Base-by-base conservation (phyloP, 2,329 filamentous ascomycete species). In the Aspergillus versicolor region DNA sequence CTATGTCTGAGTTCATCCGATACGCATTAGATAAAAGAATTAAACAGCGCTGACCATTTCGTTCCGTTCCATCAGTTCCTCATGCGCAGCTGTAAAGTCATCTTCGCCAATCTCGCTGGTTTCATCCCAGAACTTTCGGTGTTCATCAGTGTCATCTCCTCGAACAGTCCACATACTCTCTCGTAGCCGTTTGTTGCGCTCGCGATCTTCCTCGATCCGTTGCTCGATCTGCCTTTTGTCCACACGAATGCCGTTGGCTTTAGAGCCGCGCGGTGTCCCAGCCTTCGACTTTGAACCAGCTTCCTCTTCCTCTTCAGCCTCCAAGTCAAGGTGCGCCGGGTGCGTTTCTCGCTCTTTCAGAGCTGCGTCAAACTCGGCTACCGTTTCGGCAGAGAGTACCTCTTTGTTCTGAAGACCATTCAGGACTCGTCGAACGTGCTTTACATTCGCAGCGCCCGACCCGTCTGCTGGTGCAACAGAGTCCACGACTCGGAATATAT, bases 141-240 rank as follows among this genome's bases (percentile, higher is more conserved):
- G 88, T 75, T 97, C 93, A 7, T 87, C 84, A 24, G 84, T 81
- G 8, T 81, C 78, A 32, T 84, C 82, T 8, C 83, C 81, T 30
- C 85, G 85, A 2, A 96, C 87, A 0, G 92, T 91, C 94, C 95
- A 99, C 61, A 96, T 95, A 66, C 88, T 92, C 77, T 99, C 94
- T 21, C 94, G 81, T 67, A 93, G 79, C 43, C 93, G 81, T 80
- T 99, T 99, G 74, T 99, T 95, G 43, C 94, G 81, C 74, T 99
- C 94, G 3, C 94, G 82, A 74, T 99, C 94, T 75, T 99, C 95
- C 67, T 99, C 95, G 61, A 99, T 96, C 41, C 94, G 83, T 78
- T 97, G 92, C 76, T 97, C 92, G 52, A 97, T 90, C 76, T 96
- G 90, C 55, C 89, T 84, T 75, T 93, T 94, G 68, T 97, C 91